Percentiles rank a stretch among this genome's conserved stretches.
Evolutionary conservation across 2,329 filamentous ascomycete species (phyloP).

Genomic region (Cladosporium sp.): DNA sequence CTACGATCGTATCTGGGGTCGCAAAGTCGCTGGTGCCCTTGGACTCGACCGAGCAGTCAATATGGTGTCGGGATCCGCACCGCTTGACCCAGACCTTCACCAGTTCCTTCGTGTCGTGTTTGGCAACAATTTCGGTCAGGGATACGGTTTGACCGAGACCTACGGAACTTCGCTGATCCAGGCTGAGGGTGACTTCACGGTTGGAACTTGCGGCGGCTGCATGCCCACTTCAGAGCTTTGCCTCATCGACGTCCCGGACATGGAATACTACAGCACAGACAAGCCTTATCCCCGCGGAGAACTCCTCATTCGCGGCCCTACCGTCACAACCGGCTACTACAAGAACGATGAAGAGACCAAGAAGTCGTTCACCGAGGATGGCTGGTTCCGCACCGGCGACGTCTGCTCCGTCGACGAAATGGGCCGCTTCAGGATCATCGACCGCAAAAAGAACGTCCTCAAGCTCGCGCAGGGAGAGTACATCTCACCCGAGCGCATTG

Average conservation of each 20-base stretch:
- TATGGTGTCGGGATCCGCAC: slow-evolving; percentile 87
- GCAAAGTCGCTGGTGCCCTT: slow-evolving; percentile 79
- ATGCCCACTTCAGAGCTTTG: slow-evolving; percentile 71
- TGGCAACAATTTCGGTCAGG: slow-evolving; percentile 76
- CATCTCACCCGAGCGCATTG: slow-evolving; percentile 93
- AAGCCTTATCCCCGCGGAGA: slow-evolving; percentile 89
- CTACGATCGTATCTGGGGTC: slow-evolving; percentile 86
- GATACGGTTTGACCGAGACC: slow-evolving; percentile 91
- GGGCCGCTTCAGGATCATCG: slow-evolving; percentile 89
- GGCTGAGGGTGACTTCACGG: slow-evolving; percentile 65
- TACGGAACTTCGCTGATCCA: slow-evolving; percentile 78
- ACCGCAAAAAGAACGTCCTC: slow-evolving; percentile 98
- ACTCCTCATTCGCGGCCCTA: slow-evolving; percentile 77
- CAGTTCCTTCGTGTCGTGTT: slow-evolving; percentile 85
- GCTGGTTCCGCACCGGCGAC: slow-evolving; percentile 97
- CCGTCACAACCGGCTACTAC: slow-evolving; percentile 83
- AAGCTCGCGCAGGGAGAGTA: slow-evolving; percentile 98
- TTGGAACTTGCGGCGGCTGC: slow-evolving; percentile 79
- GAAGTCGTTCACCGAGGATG: slow-evolving; percentile 79
- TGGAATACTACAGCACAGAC: slow-evolving; percentile 87
- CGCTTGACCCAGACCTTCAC: slow-evolving; percentile 84
- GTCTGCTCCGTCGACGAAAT: slow-evolving; percentile 81
- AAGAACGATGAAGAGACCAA: slow-evolving; percentile 84
- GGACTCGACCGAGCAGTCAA: slow-evolving; percentile 71
- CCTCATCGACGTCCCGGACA: slow-evolving; percentile 83